Evolutionary conservation across 2,329 filamentous ascomycete species (phyloP).

Genomic region (Scortechinia acanthostroma): DNA sequence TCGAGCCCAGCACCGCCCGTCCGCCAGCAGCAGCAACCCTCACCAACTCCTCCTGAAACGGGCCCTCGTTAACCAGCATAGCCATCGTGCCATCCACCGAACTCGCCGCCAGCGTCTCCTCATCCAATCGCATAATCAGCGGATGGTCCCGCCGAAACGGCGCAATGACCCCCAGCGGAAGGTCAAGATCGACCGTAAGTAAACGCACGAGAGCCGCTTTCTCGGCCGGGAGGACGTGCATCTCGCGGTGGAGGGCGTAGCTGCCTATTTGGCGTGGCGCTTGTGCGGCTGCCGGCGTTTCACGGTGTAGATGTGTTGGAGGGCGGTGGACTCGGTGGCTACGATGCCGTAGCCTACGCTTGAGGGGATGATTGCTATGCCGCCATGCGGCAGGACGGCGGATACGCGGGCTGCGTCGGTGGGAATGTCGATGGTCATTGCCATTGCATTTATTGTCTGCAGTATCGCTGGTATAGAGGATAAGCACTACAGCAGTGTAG

Average conservation of each 20-base stretch:
- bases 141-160: slow-evolving; percentile 12
- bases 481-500: no score
- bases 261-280: slow-evolving; percentile 15
- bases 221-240: slow-evolving; percentile 10
- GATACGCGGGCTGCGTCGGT: slow-evolving; percentile 5
- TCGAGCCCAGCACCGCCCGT: slow-evolving; percentile 15
- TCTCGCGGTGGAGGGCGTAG: slow-evolving; percentile 11
- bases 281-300: slow-evolving; percentile 14
- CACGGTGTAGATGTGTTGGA: slow-evolving; percentile 10
- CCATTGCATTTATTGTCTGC: no score
- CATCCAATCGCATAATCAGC: slow-evolving; percentile 9
- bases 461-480: no score
- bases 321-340: slow-evolving; percentile 9
- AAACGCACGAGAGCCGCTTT: slow-evolving; percentile 10
- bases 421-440: not conserved
- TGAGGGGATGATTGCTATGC: slow-evolving; percentile 15
- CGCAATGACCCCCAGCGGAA: slow-evolving; percentile 15
- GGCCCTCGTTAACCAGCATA: slow-evolving; percentile 16
- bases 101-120: slow-evolving; percentile 7
- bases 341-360: slow-evolving; percentile 15
- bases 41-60: slow-evolving; percentile 14
- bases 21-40: slow-evolving; percentile 10
- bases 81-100: slow-evolving; percentile 12
- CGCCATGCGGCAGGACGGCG: slow-evolving; percentile 10
- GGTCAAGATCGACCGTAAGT: slow-evolving; percentile 12